These are phyloP conservation scores for Withania somnifera DNA, from an alignment of 305 asterid genomes.

Conservation along the genomic window DNA sequence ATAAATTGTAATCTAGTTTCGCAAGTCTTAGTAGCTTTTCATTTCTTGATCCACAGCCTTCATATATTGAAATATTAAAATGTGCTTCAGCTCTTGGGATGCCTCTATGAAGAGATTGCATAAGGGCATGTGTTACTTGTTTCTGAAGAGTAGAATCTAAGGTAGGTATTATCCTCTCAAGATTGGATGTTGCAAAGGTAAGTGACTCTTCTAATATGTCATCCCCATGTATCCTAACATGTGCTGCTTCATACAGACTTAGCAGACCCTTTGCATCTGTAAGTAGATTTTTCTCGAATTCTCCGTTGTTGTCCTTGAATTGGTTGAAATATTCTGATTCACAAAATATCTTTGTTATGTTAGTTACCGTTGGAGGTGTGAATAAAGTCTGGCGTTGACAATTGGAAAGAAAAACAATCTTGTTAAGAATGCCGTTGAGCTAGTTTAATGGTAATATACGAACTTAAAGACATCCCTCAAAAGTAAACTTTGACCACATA, in stretches of 20 bases:
- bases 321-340: neutral
- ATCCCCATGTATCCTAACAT: constrained; percentile 4
- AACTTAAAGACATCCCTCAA: neutral
- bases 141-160: neutral
- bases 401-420: no score
- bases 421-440: neutral
- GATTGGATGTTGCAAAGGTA: neutral
- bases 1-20: constrained; percentile 1
- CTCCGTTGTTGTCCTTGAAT: neutral
- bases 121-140: constrained; percentile 1
- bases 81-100: constrained; percentile 6
- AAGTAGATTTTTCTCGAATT: neutral
- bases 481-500: neutral
- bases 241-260: neutral
- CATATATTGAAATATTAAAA: neutral
- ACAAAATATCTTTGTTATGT: neutral
- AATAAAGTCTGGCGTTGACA: neutral
- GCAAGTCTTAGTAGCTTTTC: constrained; percentile 16
- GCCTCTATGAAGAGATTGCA: neutral
- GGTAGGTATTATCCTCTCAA: neutral
- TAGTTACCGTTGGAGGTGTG: neutral
- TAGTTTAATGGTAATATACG: no score
- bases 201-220: neutral
- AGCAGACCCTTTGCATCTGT: neutral
- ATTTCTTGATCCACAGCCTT: constrained; percentile 5